Evolutionary conservation across 805 yeast species (phyloP), one percentile per base, ranked within the genome.

Genomic region (Candida orba): DNA sequence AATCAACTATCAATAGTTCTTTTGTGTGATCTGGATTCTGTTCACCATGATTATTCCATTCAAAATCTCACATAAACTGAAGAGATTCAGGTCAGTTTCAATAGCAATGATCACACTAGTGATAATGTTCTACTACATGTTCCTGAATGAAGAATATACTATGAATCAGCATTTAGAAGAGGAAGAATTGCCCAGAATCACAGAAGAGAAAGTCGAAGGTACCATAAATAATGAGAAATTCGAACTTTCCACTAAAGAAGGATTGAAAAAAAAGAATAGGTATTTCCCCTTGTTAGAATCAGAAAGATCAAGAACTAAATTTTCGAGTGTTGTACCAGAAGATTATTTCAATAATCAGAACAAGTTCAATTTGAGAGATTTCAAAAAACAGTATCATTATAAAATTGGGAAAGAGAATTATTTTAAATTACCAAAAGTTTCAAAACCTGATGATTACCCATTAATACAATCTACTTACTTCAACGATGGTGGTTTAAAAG

Each of bases 201-300:
- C 39, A 7, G 17, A 23, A 13, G 27, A 15, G 9, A 14, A n/a
- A 14, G 37, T 37, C 5, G 50, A 45, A 3, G 34, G 29, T 6
- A 10, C 36, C 35, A 40, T 45, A 20, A 31, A 46, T 33, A 15
- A n/a, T 33, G 39, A 41, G 3, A 32, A 42, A 17, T 13, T 41
- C 23, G 41, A 42, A 13, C 17, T 30, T 13, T 20, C 25, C 9
- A 36, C 45, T 8, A 44, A 42, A 13, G 29, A 46, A 36, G 56
- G 25, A 42, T 46, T 37, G 54, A 59, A 48, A 47, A 63, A 41
- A 50, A 69, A 69, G 52, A 68, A 68, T 49, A 63, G 56, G 49
- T 69, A 61, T 48, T 68, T 63, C 44, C 74, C 74, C 3, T 18
- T 68, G 6, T 36, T 67, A 10, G 52, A 58, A 10, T 34, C 39